Conservation (phyloP, 1,139 yeast genomes). For the Sporopachydermia cereana region DNA sequence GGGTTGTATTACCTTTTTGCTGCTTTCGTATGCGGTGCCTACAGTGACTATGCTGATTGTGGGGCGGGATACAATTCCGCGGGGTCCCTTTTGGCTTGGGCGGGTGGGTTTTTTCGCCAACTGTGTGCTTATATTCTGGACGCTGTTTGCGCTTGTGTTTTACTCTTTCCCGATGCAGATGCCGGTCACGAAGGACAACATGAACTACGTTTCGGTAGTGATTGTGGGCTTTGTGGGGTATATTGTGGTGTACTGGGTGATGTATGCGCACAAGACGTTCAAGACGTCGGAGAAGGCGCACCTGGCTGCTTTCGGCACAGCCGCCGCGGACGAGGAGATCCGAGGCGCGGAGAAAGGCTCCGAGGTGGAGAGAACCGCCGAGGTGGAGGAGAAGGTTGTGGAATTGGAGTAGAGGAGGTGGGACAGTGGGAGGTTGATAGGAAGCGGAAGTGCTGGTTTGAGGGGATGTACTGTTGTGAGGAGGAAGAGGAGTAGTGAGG, state of each 20-base stretch:
- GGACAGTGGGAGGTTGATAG: neutral
- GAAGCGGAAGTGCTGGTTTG: neutral
- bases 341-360: no score
- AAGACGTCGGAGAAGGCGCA: slow-evolving; percentile 5
- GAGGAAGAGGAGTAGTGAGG: neutral
- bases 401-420: neutral
- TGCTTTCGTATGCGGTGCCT: slow-evolving; percentile 40
- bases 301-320: neutral
- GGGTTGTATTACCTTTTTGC: slow-evolving; percentile 41
- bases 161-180: slow-evolving; percentile 51
- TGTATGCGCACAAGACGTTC: slow-evolving; percentile 25
- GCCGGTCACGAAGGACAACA: slow-evolving; percentile 46
- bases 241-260: slow-evolving; percentile 42
- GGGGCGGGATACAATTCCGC: slow-evolving; percentile 48
- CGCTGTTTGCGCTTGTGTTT: slow-evolving; percentile 44
- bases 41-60: slow-evolving; percentile 39
- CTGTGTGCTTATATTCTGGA: slow-evolving; percentile 38
- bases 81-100: slow-evolving; percentile 65
- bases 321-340: neutral
- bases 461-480: neutral
- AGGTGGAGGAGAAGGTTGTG: neutral
- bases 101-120: slow-evolving; percentile 42
- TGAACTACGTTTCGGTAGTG: slow-evolving; percentile 57
- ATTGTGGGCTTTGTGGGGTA: slow-evolving; percentile 39
- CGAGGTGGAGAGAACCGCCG: neutral